These are phyloP conservation scores for Pontederia paniculata DNA, from an alignment of 176 grass and related monocot genomes.

Conservation along the genomic window DNA sequence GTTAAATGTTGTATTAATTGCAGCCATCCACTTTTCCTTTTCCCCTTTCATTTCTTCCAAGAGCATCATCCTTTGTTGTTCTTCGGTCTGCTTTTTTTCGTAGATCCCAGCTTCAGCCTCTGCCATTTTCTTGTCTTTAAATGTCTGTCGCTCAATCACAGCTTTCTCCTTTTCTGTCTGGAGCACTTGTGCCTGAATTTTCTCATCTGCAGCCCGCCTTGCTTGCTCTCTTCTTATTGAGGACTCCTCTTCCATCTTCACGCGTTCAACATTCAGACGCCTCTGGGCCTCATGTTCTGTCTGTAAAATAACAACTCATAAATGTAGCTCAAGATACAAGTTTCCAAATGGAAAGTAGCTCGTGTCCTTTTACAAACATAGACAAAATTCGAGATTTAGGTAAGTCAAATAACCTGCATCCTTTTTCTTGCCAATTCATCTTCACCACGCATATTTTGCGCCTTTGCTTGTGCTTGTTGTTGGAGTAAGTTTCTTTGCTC, in stretches of 20 bases:
- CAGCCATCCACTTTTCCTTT: conserved; percentile 81
- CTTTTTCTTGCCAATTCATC: conserved; percentile 86
- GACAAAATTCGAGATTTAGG: neutral
- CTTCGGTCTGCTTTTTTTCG: conserved; percentile 41
- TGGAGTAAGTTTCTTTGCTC: conserved; percentile 54
- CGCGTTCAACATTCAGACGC: conserved; percentile 60
- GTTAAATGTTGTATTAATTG: conserved; percentile 83
- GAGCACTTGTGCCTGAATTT: conserved; percentile 48
- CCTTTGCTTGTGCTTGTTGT: conserved; percentile 47
- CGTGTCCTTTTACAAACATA: conserved; percentile 5
- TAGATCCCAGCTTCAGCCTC: conserved; percentile 33
- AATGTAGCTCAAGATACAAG: neutral
- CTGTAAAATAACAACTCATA: conserved; percentile 29
- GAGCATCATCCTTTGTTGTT: conserved; percentile 40
- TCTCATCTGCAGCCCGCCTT: conserved; percentile 51
- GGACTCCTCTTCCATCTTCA: conserved; percentile 82
- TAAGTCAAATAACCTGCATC: conserved; percentile 34
- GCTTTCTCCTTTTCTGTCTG: conserved; percentile 46
- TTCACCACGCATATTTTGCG: conserved; percentile 68
- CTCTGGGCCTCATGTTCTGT: conserved; percentile 55
- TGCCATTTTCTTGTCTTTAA: conserved; percentile 33
- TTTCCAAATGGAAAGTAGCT: conserved; percentile 3
- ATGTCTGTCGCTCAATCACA: conserved; percentile 30
- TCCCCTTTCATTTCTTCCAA: conserved; percentile 49
- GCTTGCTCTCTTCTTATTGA: conserved; percentile 52